Evolutionary conservation across 2,329 filamentous ascomycete species (phyloP).

Genomic region (Neoarthrinium moseri): DNA sequence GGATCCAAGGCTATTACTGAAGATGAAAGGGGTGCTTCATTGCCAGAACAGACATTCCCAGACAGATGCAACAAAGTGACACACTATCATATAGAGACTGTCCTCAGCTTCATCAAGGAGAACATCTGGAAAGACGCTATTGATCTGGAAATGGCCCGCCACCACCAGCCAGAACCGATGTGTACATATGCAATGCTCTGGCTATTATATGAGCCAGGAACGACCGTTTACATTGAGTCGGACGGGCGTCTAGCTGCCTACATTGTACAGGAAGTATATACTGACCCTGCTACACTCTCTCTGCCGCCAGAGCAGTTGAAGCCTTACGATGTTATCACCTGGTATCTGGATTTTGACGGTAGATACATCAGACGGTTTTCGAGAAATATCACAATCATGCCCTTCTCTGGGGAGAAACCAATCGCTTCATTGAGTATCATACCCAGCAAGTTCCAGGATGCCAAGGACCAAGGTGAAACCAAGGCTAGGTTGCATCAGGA

Average conservation of each 20-base stretch:
- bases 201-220: conserved; percentile 1
- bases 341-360: conserved; percentile 12
- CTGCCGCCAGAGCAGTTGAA: background rate
- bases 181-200: conserved; percentile 2
- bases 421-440: conserved; percentile 2
- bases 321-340: conserved; percentile 2
- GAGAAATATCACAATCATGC: background rate
- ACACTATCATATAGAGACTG: background rate
- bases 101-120: background rate
- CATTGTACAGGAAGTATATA: background rate
- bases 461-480: conserved; percentile 1
- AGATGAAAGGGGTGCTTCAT: background rate
- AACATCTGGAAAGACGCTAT: background rate
- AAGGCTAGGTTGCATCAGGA: conserved; percentile 3
- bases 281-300: background rate
- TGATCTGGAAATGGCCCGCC: background rate
- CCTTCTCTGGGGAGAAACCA: conserved; percentile 10
- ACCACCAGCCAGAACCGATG: background rate
- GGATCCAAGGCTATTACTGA: background rate
- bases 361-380: conserved; percentile 4
- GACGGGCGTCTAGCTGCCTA: background rate
- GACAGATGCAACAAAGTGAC: background rate
- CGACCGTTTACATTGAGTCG: background rate
- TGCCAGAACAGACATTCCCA: background rate
- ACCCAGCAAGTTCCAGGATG: conserved; percentile 5